Conservation (phyloP, 2,329 filamentous ascomycete genomes). For the Triangularia verruculosa region DNA sequence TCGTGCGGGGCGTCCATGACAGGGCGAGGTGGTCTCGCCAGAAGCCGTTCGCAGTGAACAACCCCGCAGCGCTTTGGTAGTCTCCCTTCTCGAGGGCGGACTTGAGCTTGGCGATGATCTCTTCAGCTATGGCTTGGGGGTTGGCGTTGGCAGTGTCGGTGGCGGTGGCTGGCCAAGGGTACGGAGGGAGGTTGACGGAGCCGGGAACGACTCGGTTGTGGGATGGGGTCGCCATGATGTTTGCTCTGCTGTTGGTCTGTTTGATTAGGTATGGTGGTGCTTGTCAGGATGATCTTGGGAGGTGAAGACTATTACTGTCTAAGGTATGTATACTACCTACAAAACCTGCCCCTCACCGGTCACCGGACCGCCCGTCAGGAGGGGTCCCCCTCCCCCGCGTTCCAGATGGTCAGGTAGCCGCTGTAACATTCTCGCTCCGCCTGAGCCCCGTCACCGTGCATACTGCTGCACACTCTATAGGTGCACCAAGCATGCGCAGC, state of each 20-base stretch:
- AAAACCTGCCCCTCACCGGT: neutral
- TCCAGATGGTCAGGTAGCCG: neutral
- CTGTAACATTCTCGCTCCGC: neutral
- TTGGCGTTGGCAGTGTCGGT: constrained; percentile 33
- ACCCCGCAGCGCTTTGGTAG: constrained; percentile 33
- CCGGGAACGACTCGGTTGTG: constrained; percentile 35
- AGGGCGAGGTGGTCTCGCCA: constrained; percentile 59
- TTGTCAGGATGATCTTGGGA: no score
- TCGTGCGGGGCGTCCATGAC: constrained; percentile 54
- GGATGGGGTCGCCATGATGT: constrained; percentile 18
- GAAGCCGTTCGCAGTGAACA: constrained; percentile 45
- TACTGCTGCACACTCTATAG: neutral
- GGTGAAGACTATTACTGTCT: no score
- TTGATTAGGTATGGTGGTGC: neutral
- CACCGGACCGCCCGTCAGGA: neutral
- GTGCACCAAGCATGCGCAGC: neutral
- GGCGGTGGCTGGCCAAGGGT: constrained; percentile 40
- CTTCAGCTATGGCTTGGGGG: constrained; percentile 36
- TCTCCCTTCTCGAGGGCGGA: constrained; percentile 36
- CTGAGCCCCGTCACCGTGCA: neutral
- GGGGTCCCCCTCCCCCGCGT: neutral
- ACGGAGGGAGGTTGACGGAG: constrained; percentile 39
- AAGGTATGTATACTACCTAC: no score
- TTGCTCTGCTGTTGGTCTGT: constrained; percentile 1
- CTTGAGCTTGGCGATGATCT: constrained; percentile 41